Evolutionary conservation across 2,329 filamentous ascomycete species (phyloP).

Genomic region (Balansia obtecta): DNA sequence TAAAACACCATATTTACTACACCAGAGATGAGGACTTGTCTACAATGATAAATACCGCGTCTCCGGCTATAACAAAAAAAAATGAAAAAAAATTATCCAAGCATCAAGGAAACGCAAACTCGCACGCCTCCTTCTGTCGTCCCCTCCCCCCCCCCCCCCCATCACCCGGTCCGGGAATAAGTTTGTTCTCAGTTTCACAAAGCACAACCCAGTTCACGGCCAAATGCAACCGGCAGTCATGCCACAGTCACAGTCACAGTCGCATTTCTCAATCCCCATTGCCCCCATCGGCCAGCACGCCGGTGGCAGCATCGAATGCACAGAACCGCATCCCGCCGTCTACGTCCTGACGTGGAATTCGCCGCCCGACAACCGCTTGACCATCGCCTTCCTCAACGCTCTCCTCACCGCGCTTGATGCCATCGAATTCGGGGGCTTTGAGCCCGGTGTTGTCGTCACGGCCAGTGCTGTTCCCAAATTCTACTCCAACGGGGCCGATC

Average conservation of each 20-base stretch:
- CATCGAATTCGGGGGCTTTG: constrained; percentile 49
- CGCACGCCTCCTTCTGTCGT: no score
- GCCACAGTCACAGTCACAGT: neutral
- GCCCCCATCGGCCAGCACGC: constrained; percentile 31
- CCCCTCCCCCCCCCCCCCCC: no score
- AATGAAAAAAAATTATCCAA: no score
- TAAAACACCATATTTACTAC: neutral
- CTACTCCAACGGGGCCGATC: constrained; percentile 70
- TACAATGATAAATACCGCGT: no score
- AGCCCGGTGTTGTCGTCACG: constrained; percentile 61
- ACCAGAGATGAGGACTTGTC: no score
- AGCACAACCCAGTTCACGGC: neutral
- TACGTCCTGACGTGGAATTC: constrained; percentile 63
- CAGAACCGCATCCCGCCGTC: constrained; percentile 43
- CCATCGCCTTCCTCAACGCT: constrained; percentile 52
- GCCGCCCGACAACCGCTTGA: constrained; percentile 65
- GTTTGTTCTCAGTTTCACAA: neutral
- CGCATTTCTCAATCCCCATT: constrained; percentile 35
- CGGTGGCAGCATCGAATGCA: constrained; percentile 49
- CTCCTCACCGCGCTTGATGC: constrained; percentile 62
- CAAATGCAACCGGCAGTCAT: neutral
- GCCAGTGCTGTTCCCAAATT: constrained; percentile 66
- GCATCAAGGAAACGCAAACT: no score
- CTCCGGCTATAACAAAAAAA: no score
- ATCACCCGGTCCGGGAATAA: no score